Evolutionary conservation across 108 stramenopile genomes (phyloP).

Genomic region (Cyclostephanos invisitatus): DNA sequence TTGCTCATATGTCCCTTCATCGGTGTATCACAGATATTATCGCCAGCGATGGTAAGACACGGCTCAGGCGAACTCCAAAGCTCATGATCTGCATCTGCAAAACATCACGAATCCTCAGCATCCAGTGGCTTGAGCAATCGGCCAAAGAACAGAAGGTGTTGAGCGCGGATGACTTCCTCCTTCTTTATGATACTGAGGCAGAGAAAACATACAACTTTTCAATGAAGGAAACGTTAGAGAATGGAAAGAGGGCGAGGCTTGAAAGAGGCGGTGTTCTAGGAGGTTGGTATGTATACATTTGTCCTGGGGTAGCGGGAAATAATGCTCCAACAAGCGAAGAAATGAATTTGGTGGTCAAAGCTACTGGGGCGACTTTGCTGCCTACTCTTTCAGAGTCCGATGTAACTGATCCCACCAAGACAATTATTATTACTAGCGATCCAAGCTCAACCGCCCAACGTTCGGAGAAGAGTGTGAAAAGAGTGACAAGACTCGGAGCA

Average conservation of each 20-base stretch:
- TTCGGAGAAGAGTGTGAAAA: conserved; percentile 25
- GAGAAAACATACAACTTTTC: conserved; percentile 58
- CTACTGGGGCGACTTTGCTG: conserved; percentile 56
- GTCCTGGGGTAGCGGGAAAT: conserved; percentile 61
- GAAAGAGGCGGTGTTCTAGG: conserved; percentile 44
- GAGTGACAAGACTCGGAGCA: conserved; percentile 17
- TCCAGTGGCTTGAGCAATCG: conserved; percentile 63
- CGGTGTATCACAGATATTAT: conserved; percentile 38
- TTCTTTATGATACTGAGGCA: conserved; percentile 50
- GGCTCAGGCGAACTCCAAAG: conserved; percentile 63
- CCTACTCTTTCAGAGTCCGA: conserved; percentile 19
- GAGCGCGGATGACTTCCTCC: conserved; percentile 33
- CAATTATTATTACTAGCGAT: conserved; percentile 41
- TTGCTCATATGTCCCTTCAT: neutral
- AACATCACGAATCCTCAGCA: conserved; percentile 53
- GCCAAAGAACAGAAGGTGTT: conserved; percentile 34
- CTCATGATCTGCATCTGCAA: conserved; percentile 65
- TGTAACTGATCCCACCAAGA: conserved; percentile 24
- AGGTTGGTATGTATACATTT: conserved; percentile 48
- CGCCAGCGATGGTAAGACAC: conserved; percentile 46
- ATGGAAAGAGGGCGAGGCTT: conserved; percentile 41
- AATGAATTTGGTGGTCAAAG: conserved; percentile 52
- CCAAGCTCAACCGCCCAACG: conserved; percentile 37
- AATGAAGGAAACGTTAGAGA: conserved; percentile 51
- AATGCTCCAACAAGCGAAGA: conserved; percentile 55